Conservation (phyloP, 2,329 filamentous ascomycete species). For the Monosporascus cannonballus region DNA sequence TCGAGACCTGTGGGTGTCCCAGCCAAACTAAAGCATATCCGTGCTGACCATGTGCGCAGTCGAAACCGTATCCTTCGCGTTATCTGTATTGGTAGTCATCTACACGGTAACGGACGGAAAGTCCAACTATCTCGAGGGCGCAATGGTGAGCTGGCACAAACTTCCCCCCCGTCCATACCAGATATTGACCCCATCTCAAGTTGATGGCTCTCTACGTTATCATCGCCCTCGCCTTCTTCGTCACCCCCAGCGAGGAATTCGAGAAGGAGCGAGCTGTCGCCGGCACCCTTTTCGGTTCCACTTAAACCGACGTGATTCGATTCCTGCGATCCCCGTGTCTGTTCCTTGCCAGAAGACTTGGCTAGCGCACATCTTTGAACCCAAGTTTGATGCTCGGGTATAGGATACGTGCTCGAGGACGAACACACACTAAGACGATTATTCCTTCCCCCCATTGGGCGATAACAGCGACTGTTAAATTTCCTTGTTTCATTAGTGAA, state of each 20-base stretch:
- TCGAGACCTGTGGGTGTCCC: slow-evolving; percentile 55
- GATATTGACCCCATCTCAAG: slow-evolving; percentile 19
- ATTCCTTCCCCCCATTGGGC: too few species aligned
- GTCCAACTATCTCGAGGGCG: slow-evolving; percentile 78
- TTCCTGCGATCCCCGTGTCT: background rate
- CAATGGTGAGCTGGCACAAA: slow-evolving; percentile 47
- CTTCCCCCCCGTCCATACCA: background rate
- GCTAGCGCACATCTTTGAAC: background rate
- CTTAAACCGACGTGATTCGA: slow-evolving; percentile 3
- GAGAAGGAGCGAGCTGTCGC: slow-evolving; percentile 26
- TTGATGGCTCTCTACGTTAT: slow-evolving; percentile 50
- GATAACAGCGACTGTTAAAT: background rate
- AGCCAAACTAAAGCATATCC: slow-evolving; percentile 3
- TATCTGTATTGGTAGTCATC: slow-evolving; percentile 69
- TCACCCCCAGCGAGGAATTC: slow-evolving; percentile 44
- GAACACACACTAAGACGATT: too few species aligned
- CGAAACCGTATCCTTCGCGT: slow-evolving; percentile 71
- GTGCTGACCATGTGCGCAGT: slow-evolving; percentile 33
- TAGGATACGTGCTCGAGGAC: too few species aligned
- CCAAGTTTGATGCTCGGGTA: background rate
- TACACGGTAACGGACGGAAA: slow-evolving; percentile 76
- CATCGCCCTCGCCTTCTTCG: slow-evolving; percentile 56
- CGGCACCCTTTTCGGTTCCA: slow-evolving; percentile 5
- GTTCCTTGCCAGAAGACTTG: too few species aligned
- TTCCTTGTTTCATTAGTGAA: background rate